These are phyloP conservation scores for Neopestalotiopsis clavispora DNA, from an alignment of 2,329 filamentous ascomycete genomes.

Conservation along the genomic window DNA sequence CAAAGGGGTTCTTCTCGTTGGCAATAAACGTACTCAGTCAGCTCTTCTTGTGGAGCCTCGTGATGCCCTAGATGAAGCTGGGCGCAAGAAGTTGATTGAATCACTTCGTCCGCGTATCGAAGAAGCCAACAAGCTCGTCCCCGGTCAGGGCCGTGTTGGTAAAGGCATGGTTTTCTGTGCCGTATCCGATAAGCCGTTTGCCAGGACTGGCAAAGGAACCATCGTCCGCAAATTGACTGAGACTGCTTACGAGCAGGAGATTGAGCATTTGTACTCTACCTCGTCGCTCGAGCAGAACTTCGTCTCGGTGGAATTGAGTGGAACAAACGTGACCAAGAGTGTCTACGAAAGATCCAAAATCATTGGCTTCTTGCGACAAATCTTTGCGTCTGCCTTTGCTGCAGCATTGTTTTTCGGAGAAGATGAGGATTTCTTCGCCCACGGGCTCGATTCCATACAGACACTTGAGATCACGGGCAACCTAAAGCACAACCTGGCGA, in stretches of 20 bases:
- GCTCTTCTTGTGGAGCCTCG: constrained; percentile 5
- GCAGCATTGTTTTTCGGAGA: constrained; percentile 3
- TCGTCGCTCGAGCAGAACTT: not conserved
- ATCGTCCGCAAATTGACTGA: constrained; percentile 13
- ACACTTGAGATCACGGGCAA: constrained; percentile 18
- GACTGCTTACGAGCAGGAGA: constrained; percentile 6
- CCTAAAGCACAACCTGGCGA: constrained; percentile 18
- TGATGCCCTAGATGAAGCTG: not conserved
- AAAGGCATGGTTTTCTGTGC: constrained; percentile 10
- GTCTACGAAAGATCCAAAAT: constrained; percentile 1
- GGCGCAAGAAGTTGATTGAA: constrained; percentile 1
- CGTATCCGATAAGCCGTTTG: constrained; percentile 9
- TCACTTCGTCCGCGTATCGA: constrained; percentile 1
- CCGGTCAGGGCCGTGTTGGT: constrained; percentile 8
- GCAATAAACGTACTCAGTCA: not conserved
- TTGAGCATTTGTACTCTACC: constrained; percentile 6
- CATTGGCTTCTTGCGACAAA: constrained; percentile 2
- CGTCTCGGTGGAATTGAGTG: not conserved
- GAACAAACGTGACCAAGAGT: not conserved
- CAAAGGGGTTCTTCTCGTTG: not conserved
- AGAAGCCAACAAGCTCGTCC: constrained; percentile 7
- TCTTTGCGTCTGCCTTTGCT: not conserved
- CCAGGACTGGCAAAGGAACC: constrained; percentile 11
- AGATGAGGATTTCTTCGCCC: constrained; percentile 22
- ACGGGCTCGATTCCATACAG: constrained; percentile 22